phyloP scores from a whole-genome alignment of 306 rosid species.

The Malus sylvestris region DNA sequence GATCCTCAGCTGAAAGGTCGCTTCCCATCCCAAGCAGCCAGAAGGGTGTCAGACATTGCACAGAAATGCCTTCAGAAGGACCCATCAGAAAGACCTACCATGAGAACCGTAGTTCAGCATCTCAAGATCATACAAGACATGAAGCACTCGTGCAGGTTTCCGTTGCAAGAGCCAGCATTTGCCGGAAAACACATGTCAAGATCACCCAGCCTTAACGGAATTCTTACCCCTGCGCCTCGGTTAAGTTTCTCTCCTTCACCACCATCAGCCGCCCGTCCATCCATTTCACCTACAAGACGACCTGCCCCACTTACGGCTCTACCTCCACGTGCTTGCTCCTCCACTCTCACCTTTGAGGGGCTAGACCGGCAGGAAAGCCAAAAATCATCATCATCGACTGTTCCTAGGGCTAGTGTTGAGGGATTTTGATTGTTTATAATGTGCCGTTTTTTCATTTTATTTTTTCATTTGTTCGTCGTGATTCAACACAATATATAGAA shows the following conservation, averaged over 20 bases:
- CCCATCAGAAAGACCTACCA: constrained; percentile 90
- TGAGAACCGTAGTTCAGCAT: constrained; percentile 78
- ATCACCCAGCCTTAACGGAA: constrained; percentile 88
- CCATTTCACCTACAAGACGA: constrained; percentile 65
- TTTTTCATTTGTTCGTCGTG: constrained; percentile 28
- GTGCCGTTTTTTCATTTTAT: constrained; percentile 21
- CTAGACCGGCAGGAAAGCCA: constrained; percentile 71
- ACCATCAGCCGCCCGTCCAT: constrained; percentile 41
- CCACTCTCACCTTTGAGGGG: constrained; percentile 64
- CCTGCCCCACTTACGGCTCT: constrained; percentile 28
- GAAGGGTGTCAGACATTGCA: constrained; percentile 80
- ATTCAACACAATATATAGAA: constrained; percentile 73
- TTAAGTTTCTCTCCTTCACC: constrained; percentile 73
- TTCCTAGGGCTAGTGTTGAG: constrained; percentile 73
- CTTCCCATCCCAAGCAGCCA: constrained; percentile 83
- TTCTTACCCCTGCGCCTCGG: constrained; percentile 55
- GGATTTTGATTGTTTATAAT: constrained; percentile 82
- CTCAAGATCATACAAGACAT: constrained; percentile 74
- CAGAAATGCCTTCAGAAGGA: constrained; percentile 91
- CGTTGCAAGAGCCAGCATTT: constrained; percentile 71
- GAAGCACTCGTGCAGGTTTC: constrained; percentile 75
- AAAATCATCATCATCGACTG: constrained; percentile 66
- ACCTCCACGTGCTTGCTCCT: constrained; percentile 63
- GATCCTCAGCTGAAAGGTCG: constrained; percentile 91
- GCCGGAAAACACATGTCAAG: constrained; percentile 64